Evolutionary conservation across 208 protist species (phyloP), one percentile per base, ranked within the genome.

Genomic region (Phytomonas serpens): DNA sequence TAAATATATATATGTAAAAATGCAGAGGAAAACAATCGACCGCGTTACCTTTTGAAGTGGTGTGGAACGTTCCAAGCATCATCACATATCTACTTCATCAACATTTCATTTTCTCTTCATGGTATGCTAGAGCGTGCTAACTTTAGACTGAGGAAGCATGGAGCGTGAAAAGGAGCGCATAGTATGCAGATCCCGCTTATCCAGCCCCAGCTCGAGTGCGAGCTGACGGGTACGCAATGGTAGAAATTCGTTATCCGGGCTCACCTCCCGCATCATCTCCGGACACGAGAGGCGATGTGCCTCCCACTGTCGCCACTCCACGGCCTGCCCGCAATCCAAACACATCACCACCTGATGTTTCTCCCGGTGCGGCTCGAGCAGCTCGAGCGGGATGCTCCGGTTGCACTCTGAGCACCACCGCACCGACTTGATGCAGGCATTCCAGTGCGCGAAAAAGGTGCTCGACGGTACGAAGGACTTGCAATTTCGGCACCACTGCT

Each of bases 401-500:
- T 81, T 87, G 75, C 92, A 97, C 77, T 92, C 85, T 34, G 57
- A 64, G 71, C 92, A 97, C 92, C 92, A 97, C 51, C 92, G 87
- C 72, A 94, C 87, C 61, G 84, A 69, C 62, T 79, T 67, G 34
- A 97, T 83, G 73, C 92, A 97, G 34, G 66, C 2, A 13, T 72
- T 40, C 90, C 92, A 97, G 77, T 97, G 92, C 34, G 76, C 69
- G 40, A 86, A 91, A 70, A 97, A 97, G 27, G 47, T 66, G 4
- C 36, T 64, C 0, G 85, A 84, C 27, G 85, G 74, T 13, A 97
- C 81, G 62, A 93, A 93, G 11, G 78, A 72, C 71, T 97, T 97
- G 78, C 92, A 97, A 79, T 97, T 97, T 63, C 88, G 86, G 77
- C 92, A 97, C 88, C 90, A 97, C 74, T 93, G 86, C 84, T 95